Evolutionary conservation across 1,139 yeast species (phyloP).

Genomic region (Suhomyces ambrosiae): DNA sequence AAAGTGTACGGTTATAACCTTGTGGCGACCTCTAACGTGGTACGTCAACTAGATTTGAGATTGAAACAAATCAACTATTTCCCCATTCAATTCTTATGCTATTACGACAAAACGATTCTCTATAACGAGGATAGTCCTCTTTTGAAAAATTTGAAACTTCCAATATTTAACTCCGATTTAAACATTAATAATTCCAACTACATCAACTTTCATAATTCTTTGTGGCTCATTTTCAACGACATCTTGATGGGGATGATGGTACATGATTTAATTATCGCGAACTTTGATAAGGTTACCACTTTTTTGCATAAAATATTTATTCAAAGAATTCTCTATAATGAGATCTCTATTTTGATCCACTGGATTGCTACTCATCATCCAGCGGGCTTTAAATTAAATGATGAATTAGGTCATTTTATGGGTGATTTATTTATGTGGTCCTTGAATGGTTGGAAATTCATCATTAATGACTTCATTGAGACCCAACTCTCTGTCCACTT

Average conservation of each 20-base stretch:
- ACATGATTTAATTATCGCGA: slow-evolving; percentile 51
- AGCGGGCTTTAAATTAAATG: slow-evolving; percentile 90
- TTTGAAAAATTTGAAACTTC: slow-evolving; percentile 33
- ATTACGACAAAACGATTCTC: slow-evolving; percentile 37
- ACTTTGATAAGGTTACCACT: slow-evolving; percentile 37
- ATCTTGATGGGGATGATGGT: slow-evolving; percentile 69
- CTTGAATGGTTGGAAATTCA: slow-evolving; percentile 62
- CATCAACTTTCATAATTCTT: slow-evolving; percentile 80
- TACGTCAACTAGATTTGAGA: slow-evolving; percentile 79
- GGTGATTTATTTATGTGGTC: slow-evolving; percentile 91
- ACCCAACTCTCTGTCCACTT: slow-evolving; percentile 6
- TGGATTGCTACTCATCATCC: slow-evolving; percentile 87
- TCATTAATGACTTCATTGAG: slow-evolving; percentile 17
- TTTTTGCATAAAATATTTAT: slow-evolving; percentile 42
- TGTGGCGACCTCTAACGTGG: slow-evolving; percentile 54
- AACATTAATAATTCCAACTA: slow-evolving; percentile 67
- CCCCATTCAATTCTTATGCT: slow-evolving; percentile 76
- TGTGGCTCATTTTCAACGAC: slow-evolving; percentile 89
- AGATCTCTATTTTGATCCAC: slow-evolving; percentile 51
- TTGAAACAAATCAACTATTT: slow-evolving; percentile 75
- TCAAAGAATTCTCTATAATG: slow-evolving; percentile 30
- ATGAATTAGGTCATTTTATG: slow-evolving; percentile 80
- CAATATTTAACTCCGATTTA: slow-evolving; percentile 40
- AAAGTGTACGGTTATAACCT: slow-evolving; percentile 23
- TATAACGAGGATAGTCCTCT: slow-evolving; percentile 27